phyloP scores from a whole-genome alignment of 495 filamentous ascomycete genomes.

The Niebla homalea region DNA sequence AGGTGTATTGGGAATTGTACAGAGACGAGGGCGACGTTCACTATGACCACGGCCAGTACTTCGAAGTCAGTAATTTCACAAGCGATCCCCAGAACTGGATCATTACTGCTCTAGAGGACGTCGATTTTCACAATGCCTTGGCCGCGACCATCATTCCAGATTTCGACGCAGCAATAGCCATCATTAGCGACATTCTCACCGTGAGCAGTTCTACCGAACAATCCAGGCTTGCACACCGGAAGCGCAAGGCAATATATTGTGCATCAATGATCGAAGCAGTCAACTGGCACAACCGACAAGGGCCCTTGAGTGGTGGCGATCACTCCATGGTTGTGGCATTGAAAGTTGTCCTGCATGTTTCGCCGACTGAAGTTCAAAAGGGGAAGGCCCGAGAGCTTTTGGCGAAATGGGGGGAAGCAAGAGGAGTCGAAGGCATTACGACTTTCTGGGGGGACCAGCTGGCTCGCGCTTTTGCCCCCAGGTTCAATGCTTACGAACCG shows the following conservation, averaged over 20 bases:
- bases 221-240: background rate
- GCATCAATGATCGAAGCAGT: background rate
- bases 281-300: background rate
- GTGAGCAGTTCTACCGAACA: no score
- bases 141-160: background rate
- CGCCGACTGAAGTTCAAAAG: background rate
- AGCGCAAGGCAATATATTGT: conserved; percentile 3
- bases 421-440: conserved; percentile 2
- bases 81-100: background rate
- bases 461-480: no score
- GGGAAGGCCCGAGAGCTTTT: background rate
- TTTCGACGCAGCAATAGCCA: background rate
- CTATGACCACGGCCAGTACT: background rate
- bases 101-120: background rate
- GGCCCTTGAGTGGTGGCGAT: background rate
- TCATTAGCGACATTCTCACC: background rate
- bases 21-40: background rate
- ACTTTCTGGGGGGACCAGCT: no score
- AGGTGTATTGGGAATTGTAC: background rate
- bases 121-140: background rate
- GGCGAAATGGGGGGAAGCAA: background rate
- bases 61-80: background rate
- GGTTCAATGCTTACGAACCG: no score
- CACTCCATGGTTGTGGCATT: background rate
- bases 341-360: background rate